A percentile compares a stretch with the other conserved stretches of the same genome.
These are phyloP conservation scores for Gardenia jasminoides DNA, from an alignment of 257 asterid species.

Conservation along the genomic window DNA sequence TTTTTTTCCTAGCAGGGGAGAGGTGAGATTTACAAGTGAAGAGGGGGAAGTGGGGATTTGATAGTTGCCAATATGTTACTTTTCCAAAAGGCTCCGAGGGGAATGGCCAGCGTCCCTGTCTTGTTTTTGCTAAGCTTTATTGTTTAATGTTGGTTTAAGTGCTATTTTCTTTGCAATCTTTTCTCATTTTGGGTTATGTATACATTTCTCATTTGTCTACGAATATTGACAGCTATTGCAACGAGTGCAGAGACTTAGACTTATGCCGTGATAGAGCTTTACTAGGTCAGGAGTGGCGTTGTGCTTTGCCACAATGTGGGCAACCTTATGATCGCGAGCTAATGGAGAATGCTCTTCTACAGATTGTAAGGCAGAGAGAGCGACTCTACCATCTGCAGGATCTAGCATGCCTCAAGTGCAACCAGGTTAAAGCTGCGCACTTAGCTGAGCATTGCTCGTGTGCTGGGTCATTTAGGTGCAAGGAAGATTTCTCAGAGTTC, in stretches of 20 bases:
- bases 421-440: constrained; percentile 83
- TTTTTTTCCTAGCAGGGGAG: too few species aligned
- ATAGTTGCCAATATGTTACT: neutral
- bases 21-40: too few species aligned
- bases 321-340: constrained; percentile 84
- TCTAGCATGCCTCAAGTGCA: constrained; percentile 84
- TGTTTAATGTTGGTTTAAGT: neutral
- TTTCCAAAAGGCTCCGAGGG: neutral
- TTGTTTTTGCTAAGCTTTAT: neutral
- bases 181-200: neutral
- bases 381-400: constrained; percentile 88
- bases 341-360: constrained; percentile 82
- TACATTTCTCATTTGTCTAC: neutral
- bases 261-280: constrained; percentile 63
- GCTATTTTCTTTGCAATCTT: neutral
- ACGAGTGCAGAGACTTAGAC: constrained; percentile 88
- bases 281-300: constrained; percentile 71
- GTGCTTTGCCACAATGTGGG: constrained; percentile 75
- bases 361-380: constrained; percentile 83
- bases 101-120: neutral
- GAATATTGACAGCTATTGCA: constrained; percentile 70
- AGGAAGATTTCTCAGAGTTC: constrained; percentile 61
- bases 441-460: constrained; percentile 77
- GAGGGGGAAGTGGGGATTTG: too few species aligned
- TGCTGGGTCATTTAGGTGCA: constrained; percentile 86